Evolutionary conservation across 2,329 filamentous ascomycete species (phyloP), one percentile per base, ranked within the genome.

Genomic region (Colletotrichum chrysophilum): DNA sequence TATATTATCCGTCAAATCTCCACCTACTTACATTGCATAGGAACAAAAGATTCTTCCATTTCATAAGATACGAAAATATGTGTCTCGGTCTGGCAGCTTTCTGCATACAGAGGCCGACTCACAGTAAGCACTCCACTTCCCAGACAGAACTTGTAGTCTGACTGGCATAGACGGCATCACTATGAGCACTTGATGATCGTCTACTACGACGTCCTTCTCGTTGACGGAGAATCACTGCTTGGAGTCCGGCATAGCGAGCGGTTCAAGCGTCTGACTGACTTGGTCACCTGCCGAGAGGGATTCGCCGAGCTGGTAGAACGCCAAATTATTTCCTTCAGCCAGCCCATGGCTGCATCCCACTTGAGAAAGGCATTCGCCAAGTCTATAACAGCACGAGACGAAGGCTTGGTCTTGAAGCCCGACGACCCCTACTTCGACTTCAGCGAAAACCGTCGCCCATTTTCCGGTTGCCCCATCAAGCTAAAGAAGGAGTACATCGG

Each of bases 401-500:
- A 98, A 85, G 96, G 96, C 0, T 87, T 97, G 18, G 92, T 98
- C 0, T 83, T 98, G 66, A 98, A 98, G 83, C 92, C 94, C 1
- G 92, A 95, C 75, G 91, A 94, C 28, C 92, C 95, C 0, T 98
- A 98, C 81, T 94, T 98, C 77, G 87, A 91, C 71, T 91, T 89
- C 77, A 81, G 77, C 34, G 80, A 80, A 60, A 79, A 78, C 61
- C 79, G 79, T 56, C 78, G 84, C 79, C 77, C 87, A 34, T 86
- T 86, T 74, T 81, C 83, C 4, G 86, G 86, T 16, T 88, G 86
- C 72, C 94, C 92, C 81, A 94, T 98, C 80, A 98, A 98, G 84
- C 84, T 98, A 56, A 98, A 98, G 83, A 95, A 95, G 80, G 95
- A 97, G 80, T 98, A 97, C 79, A 70, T 98, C 48, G 88, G 90